phyloP scores from a whole-genome alignment of 2,329 filamentous ascomycete species.

The Aureobasidium leucospermi region DNA sequence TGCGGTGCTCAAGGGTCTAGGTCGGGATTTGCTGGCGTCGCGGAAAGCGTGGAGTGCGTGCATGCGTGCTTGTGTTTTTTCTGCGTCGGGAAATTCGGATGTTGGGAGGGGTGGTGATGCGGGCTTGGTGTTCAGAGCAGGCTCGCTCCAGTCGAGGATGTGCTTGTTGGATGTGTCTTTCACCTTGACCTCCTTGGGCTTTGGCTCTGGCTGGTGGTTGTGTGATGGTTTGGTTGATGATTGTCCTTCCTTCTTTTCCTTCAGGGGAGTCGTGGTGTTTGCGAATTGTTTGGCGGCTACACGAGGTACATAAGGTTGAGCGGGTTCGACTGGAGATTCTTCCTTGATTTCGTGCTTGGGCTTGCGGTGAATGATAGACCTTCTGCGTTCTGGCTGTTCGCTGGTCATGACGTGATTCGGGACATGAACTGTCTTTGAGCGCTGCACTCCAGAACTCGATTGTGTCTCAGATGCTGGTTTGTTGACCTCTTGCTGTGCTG shows the following conservation, averaged over 20 bases:
- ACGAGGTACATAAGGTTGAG: constrained; percentile 1
- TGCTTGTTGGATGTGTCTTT: constrained; percentile 3
- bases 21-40: constrained; percentile 1
- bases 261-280: neutral
- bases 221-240: neutral
- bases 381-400: neutral
- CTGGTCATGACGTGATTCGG: neutral
- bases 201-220: neutral
- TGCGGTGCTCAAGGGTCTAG: constrained; percentile 15
- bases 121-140: neutral
- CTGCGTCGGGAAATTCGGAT: neutral
- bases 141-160: constrained; percentile 10
- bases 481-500: neutral
- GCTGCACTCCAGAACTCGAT: neutral
- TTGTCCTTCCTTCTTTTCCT: neutral
- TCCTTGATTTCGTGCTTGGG: constrained; percentile 3
- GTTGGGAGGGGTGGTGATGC: constrained; percentile 2
- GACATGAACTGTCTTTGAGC: neutral
- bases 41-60: neutral
- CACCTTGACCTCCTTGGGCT: neutral
- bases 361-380: constrained; percentile 7
- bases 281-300: constrained; percentile 12
- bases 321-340: neutral
- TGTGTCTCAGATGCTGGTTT: neutral
- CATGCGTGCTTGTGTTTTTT: constrained; percentile 7